phyloP scores from a whole-genome alignment of 2,329 filamentous ascomycete species.

The Diplodia intermedia region DNA sequence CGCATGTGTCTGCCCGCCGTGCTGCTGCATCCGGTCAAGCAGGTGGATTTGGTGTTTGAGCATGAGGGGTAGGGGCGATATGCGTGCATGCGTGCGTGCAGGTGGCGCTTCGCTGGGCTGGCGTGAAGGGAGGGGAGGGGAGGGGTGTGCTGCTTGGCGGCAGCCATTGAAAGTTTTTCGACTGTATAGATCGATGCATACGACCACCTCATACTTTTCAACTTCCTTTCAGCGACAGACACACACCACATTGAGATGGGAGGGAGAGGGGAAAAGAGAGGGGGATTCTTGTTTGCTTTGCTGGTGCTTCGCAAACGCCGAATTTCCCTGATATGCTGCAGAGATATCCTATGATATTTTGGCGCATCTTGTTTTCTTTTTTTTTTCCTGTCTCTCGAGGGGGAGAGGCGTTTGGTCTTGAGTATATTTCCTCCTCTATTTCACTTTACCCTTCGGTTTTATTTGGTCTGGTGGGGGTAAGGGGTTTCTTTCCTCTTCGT shows the following conservation, averaged over 20 bases:
- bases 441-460: background rate
- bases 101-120: no score
- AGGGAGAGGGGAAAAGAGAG: no score
- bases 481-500: background rate
- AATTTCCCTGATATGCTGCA: background rate
- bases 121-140: no score
- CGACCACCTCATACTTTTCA: background rate
- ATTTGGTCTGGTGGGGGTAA: background rate
- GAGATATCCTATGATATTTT: background rate
- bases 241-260: no score
- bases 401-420: background rate
- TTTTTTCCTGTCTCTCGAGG: no score
- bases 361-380: background rate
- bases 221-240: background rate
- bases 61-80: conserved; percentile 41
- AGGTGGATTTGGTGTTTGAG: conserved; percentile 57
- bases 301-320: background rate
- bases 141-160: no score
- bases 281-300: background rate
- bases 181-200: conserved; percentile 28
- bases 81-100: background rate
- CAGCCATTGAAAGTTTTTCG: background rate
- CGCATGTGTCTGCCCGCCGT: conserved; percentile 58
- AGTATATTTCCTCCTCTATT: background rate
- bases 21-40: conserved; percentile 59